These are phyloP conservation scores for Boletus coccyginus DNA, from an alignment of 768 basidiomycete genomes.

Conservation along the genomic window DNA sequence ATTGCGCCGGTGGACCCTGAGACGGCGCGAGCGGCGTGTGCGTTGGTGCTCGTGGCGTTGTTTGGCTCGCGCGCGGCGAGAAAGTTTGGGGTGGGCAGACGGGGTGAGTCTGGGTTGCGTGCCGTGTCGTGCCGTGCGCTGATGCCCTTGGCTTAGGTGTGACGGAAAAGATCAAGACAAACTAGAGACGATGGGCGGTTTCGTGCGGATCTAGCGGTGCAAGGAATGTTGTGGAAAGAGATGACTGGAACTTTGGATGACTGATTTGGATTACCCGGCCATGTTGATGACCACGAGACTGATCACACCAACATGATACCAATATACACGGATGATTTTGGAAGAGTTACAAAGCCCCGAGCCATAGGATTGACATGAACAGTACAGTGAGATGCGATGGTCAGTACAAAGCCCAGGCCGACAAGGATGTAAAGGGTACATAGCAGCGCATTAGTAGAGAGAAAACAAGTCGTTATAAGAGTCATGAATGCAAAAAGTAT, in stretches of 20 bases:
- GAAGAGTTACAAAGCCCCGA: conserved; percentile 12
- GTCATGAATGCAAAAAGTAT: not conserved
- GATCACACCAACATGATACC: not conserved
- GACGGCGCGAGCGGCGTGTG: conserved; percentile 70
- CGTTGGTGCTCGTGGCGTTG: conserved; percentile 55
- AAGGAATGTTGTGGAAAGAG: not conserved
- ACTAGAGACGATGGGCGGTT: not conserved
- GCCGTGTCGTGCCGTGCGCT: not conserved
- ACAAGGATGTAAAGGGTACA: not conserved
- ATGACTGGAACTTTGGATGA: not conserved
- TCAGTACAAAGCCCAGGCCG: conserved; percentile 14
- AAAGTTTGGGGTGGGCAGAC: conserved; percentile 46
- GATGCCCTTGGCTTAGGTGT: conserved; percentile 2
- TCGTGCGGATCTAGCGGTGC: not conserved
- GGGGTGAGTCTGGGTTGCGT: conserved; percentile 10
- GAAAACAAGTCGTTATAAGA: no score
- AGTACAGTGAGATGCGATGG: not conserved
- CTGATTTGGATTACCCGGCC: not conserved
- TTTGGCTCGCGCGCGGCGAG: conserved; percentile 65
- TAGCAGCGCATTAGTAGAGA: not conserved
- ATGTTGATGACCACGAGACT: not conserved
- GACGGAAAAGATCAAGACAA: conserved; percentile 30
- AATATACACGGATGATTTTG: conserved; percentile 2
- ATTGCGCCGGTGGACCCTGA: conserved; percentile 56
- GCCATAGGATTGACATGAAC: not conserved